These are phyloP conservation scores for Trichoderma polysporum DNA, from an alignment of 2,329 filamentous ascomycete genomes.

Conservation along the genomic window DNA sequence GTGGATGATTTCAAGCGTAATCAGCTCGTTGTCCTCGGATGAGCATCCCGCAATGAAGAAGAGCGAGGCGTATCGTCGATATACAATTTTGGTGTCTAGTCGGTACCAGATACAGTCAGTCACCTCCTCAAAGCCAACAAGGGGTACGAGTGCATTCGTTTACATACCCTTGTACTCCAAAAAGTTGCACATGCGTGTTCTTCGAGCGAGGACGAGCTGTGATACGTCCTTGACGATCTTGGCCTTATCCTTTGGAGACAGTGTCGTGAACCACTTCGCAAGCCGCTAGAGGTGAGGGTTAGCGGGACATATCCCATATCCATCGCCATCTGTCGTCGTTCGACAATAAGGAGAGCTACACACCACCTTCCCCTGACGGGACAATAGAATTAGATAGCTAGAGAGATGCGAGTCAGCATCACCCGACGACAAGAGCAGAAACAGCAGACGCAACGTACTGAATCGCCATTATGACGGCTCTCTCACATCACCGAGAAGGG, in stretches of 20 bases:
- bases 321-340: neutral
- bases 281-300: conserved; percentile 66
- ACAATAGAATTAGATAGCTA: conserved; percentile 96
- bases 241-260: conserved; percentile 97
- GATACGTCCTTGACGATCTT: conserved; percentile 99
- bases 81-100: conserved; percentile 95
- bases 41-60: conserved; percentile 99
- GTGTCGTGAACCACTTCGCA: conserved; percentile 98
- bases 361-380: conserved; percentile 98
- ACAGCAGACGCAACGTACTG: conserved; percentile 39
- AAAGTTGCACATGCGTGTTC: conserved; percentile 99
- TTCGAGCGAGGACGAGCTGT: conserved; percentile 89
- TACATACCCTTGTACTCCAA: conserved; percentile 91
- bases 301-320: neutral
- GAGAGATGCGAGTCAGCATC: conserved; percentile 20
- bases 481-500: conserved; percentile 24
- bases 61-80: conserved; percentile 95
- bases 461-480: conserved; percentile 42
- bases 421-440: conserved; percentile 23
- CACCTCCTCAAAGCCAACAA: neutral
- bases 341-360: conserved; percentile 38
- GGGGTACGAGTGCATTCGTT: neutral
- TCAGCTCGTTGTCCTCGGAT: conserved; percentile 96
- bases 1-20: conserved; percentile 97
- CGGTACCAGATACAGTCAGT: neutral